phyloP scores from a whole-genome alignment of 1,284 basidiomycete genomes.

The Coniferiporia weirii region DNA sequence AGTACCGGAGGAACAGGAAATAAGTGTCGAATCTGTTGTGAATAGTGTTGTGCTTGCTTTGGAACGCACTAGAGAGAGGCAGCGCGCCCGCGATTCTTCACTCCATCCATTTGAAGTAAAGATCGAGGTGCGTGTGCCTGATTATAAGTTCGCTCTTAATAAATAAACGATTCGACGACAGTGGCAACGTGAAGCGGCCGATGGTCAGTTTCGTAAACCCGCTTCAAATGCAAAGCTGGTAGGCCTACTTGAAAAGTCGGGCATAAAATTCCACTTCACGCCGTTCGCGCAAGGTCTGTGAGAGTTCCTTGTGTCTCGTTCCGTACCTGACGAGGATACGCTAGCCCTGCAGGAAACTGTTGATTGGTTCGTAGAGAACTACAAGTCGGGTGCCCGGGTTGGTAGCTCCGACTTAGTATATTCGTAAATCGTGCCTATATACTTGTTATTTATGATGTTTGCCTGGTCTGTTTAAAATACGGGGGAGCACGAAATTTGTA shows the following conservation, averaged over 20 bases:
- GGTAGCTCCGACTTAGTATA: no score
- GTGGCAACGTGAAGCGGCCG: slow-evolving; percentile 32
- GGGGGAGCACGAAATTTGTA: no score
- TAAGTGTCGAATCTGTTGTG: slow-evolving; percentile 81
- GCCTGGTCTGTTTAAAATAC: no score
- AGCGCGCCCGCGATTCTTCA: slow-evolving; percentile 35
- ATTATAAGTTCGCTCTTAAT: slow-evolving; percentile 19
- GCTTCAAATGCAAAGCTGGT: slow-evolving; percentile 86
- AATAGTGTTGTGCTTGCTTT: slow-evolving; percentile 80
- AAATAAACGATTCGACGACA: slow-evolving; percentile 48
- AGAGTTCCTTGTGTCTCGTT: background rate
- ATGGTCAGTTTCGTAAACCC: slow-evolving; percentile 90
- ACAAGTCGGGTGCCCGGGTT: slow-evolving; percentile 39
- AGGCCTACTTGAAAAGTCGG: slow-evolving; percentile 41
- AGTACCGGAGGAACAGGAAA: slow-evolving; percentile 88
- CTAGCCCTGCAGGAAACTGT: slow-evolving; percentile 66
- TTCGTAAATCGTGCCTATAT: no score
- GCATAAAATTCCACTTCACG: slow-evolving; percentile 73
- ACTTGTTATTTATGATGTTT: no score
- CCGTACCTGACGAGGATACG: background rate
- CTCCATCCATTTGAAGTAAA: slow-evolving; percentile 12
- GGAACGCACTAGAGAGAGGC: slow-evolving; percentile 44
- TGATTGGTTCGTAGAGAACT: slow-evolving; percentile 77
- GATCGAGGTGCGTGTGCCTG: slow-evolving; percentile 1
- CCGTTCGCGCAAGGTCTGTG: slow-evolving; percentile 70